Evolutionary conservation across 2,329 filamentous ascomycete species (phyloP).

Genomic region (Thielaviopsis euricoi): DNA sequence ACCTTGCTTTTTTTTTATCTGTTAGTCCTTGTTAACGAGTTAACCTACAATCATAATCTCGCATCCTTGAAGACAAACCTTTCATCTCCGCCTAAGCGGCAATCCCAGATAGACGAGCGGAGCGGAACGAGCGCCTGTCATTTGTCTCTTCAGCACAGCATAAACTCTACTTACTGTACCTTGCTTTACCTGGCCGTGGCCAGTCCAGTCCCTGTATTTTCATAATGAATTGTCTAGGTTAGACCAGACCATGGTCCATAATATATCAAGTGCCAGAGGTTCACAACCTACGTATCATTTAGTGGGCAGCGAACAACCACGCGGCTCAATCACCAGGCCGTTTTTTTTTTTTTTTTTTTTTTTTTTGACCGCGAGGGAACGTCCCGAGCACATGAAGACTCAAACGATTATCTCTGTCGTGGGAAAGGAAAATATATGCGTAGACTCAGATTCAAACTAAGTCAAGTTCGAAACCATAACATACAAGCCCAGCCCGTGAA

Average conservation of each 20-base stretch:
- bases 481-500: no score
- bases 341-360: no score
- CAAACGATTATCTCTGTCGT: neutral
- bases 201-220: no score
- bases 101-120: neutral
- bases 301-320: neutral
- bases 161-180: neutral
- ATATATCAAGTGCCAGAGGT: no score
- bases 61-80: neutral
- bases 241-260: no score
- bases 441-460: no score
- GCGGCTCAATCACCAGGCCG: neutral
- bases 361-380: neutral
- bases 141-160: no score
- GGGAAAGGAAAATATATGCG: no score
- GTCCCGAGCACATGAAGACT: neutral
- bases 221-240: no score
- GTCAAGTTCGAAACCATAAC: no score
- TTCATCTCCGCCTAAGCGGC: neutral
- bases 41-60: neutral
- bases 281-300: neutral
- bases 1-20: neutral
- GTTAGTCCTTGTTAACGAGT: neutral
- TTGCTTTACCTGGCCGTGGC: neutral
- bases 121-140: neutral